These are phyloP conservation scores for Cryptococcus floricola DNA, from an alignment of 1,284 basidiomycete species.

Conservation along the genomic window DNA sequence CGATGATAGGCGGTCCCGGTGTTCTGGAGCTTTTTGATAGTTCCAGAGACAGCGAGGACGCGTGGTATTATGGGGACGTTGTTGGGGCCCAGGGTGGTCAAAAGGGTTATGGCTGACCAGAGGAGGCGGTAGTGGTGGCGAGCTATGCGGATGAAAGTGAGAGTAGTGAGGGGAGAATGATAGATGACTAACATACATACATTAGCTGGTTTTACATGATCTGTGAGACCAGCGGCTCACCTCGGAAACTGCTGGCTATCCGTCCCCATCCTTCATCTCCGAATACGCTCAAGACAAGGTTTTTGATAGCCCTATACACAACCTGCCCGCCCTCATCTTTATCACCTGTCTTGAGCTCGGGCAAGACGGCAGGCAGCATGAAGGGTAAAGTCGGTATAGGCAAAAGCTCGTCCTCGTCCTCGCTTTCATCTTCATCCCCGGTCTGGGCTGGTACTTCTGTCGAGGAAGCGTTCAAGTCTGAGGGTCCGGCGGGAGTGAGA, in stretches of 20 bases:
- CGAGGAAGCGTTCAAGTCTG: background rate
- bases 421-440: conserved; percentile 19
- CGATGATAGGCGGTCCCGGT: conserved; percentile 41
- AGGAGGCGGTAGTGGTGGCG: conserved; percentile 38
- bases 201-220: background rate
- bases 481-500: conserved; percentile 1
- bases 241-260: conserved; percentile 39
- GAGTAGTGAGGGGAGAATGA: conserved; percentile 40
- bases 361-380: conserved; percentile 19
- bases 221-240: conserved; percentile 17
- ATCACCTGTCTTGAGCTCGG: conserved; percentile 21
- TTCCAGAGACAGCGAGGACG: conserved; percentile 43
- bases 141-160: conserved; percentile 43
- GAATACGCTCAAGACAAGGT: conserved; percentile 32
- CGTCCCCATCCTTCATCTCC: conserved; percentile 47
- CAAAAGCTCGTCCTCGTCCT: conserved; percentile 25
- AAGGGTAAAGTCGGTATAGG: conserved; percentile 32
- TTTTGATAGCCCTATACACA: conserved; percentile 32
- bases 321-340: conserved; percentile 18
- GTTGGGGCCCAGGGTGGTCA: conserved; percentile 16
- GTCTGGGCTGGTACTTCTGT: conserved; percentile 10
- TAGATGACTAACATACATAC: conserved; percentile 32
- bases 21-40: conserved; percentile 44
- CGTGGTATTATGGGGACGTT: conserved; percentile 28
- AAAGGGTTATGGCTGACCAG: conserved; percentile 30